Conservation (phyloP, 2,329 filamentous ascomycete species). For the Epichloe brachyelytri region DNA sequence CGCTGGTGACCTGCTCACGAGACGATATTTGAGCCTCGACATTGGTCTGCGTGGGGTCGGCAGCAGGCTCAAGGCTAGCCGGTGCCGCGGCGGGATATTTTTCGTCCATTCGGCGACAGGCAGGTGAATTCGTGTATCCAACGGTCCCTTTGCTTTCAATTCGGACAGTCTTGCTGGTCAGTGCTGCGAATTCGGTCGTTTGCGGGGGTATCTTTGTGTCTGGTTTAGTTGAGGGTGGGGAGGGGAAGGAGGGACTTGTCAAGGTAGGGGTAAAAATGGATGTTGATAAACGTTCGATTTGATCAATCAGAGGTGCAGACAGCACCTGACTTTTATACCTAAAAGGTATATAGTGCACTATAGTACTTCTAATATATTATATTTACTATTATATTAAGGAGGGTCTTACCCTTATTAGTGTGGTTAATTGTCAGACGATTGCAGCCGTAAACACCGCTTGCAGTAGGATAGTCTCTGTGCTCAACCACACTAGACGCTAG, state of each 20-base stretch:
- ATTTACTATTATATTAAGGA: too few relatives aligned
- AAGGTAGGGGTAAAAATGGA: too few relatives aligned
- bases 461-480: too few relatives aligned
- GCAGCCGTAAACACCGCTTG: too few relatives aligned
- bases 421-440: too few relatives aligned
- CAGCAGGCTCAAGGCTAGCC: constrained; percentile 6
- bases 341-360: too few relatives aligned
- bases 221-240: neutral
- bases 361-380: too few relatives aligned
- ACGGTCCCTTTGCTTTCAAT: neutral
- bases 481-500: too few relatives aligned
- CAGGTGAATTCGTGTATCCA: neutral
- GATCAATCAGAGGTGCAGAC: too few relatives aligned
- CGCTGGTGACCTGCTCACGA: constrained; percentile 9
- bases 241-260: neutral
- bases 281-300: too few relatives aligned
- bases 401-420: too few relatives aligned
- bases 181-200: neutral
- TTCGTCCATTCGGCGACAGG: constrained; percentile 7
- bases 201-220: neutral
- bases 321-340: too few relatives aligned
- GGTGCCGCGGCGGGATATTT: constrained; percentile 4
- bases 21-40: constrained; percentile 6
- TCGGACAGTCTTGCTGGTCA: neutral
- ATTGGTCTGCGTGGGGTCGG: constrained; percentile 9